Evolutionary conservation across 495 filamentous ascomycete species (phyloP).

Genomic region (Penicillium psychrofluorescens): DNA sequence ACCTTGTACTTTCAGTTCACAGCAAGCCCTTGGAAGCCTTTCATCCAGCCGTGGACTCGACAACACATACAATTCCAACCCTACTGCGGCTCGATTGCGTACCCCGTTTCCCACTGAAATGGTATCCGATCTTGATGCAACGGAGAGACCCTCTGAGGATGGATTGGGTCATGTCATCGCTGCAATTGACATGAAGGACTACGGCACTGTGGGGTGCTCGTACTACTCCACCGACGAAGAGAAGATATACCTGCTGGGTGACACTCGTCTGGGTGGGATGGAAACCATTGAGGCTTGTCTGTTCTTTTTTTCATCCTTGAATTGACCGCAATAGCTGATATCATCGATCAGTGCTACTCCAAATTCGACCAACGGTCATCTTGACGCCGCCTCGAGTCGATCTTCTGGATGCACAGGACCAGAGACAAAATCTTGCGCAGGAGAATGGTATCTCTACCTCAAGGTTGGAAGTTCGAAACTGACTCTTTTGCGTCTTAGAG

Average conservation of each 20-base stretch:
- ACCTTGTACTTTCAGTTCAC: slow-evolving; percentile 8
- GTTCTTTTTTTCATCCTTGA: slow-evolving; percentile 9
- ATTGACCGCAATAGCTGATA: slow-evolving; percentile 8
- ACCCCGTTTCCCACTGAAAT: slow-evolving; percentile 6
- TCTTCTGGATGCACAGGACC: slow-evolving; percentile 30
- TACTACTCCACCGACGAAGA: slow-evolving; percentile 76
- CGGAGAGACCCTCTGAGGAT: slow-evolving; percentile 35
- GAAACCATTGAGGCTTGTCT: slow-evolving; percentile 64
- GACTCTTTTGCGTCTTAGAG: slow-evolving; percentile 12
- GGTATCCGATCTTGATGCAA: not conserved
- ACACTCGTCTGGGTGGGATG: slow-evolving; percentile 61
- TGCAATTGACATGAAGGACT: slow-evolving; percentile 70
- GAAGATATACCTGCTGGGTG: slow-evolving; percentile 71
- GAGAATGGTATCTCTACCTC: slow-evolving; percentile 16
- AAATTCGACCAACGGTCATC: slow-evolving; percentile 74
- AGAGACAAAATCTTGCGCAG: slow-evolving; percentile 15
- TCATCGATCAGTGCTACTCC: slow-evolving; percentile 51
- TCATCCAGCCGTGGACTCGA: slow-evolving; percentile 1
- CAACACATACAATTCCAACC: not conserved
- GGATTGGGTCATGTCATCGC: slow-evolving; percentile 70
- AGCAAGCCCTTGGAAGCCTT: not conserved
- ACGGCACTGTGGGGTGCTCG: slow-evolving; percentile 73
- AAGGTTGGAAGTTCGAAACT: not conserved
- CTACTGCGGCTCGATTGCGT: slow-evolving; percentile 3
- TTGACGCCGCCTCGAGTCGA: slow-evolving; percentile 66